Conservation (phyloP, 1,139 yeast genomes). For the Geotrichum armillariae region DNA sequence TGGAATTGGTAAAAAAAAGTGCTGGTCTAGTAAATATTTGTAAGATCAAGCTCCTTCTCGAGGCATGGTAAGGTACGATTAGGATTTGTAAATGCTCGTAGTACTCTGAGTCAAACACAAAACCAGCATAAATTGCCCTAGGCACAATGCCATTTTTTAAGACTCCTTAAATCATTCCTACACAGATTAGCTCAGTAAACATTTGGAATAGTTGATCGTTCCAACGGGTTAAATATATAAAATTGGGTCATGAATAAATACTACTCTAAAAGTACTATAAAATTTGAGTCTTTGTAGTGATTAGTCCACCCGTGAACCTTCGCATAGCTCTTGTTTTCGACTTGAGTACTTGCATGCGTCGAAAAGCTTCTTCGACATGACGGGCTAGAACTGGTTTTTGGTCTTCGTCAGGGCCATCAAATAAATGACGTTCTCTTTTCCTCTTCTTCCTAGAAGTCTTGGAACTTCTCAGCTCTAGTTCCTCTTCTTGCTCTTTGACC, state of each 20-base stretch:
- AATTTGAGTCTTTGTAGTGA: conserved; percentile 38
- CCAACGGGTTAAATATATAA: too few relatives aligned
- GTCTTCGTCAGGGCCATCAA: conserved; percentile 89
- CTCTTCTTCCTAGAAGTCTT: conserved; percentile 33
- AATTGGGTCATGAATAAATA: neutral
- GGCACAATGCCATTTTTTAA: too few relatives aligned
- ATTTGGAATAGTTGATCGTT: too few relatives aligned
- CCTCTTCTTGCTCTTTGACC: conserved; percentile 70
- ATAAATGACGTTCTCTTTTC: conserved; percentile 57
- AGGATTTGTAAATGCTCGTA: too few relatives aligned
- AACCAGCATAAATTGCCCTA: too few relatives aligned
- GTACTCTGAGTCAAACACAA: too few relatives aligned
- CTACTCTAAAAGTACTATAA: conserved; percentile 27
- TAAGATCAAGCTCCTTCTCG: too few relatives aligned
- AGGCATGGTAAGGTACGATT: too few relatives aligned
- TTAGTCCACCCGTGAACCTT: conserved; percentile 67
- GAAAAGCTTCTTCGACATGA: conserved; percentile 92
- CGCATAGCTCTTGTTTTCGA: conserved; percentile 66
- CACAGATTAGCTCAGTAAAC: too few relatives aligned
- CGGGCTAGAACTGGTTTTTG: conserved; percentile 79
- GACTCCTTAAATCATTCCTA: too few relatives aligned
- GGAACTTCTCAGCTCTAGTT: conserved; percentile 39
- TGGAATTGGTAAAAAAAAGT: too few relatives aligned
- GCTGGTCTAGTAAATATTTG: too few relatives aligned
- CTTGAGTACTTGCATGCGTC: conserved; percentile 67